A percentile compares a stretch with the other conserved stretches of the same genome.
Conservation (phyloP, 768 basidiomycete genomes). For the Phanerochaete sordida region DNA sequence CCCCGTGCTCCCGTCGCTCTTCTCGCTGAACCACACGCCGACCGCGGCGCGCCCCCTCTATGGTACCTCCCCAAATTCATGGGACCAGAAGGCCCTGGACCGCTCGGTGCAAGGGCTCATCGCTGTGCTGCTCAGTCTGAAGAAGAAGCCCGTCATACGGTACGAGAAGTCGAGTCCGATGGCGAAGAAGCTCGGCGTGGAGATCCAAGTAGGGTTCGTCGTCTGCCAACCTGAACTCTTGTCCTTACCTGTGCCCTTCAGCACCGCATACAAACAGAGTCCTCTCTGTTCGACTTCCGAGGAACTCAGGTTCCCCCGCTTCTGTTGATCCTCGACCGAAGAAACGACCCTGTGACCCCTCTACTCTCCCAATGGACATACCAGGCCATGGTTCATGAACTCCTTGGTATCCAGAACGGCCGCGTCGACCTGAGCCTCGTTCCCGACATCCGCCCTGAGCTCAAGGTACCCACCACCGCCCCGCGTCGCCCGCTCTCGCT, state of each 20-base stretch:
- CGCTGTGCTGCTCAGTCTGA: conserved; percentile 87
- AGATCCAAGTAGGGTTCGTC: conserved; percentile 64
- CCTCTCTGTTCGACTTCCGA: conserved; percentile 88
- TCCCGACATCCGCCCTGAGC: conserved; percentile 82
- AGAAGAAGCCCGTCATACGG: conserved; percentile 92
- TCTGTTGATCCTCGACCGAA: conserved; percentile 87
- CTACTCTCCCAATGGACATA: conserved; percentile 98
- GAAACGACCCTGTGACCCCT: conserved; percentile 97
- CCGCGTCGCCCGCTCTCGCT: no score
- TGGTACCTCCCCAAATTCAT: conserved; percentile 66
- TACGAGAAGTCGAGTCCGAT: conserved; percentile 92
- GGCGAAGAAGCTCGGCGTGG: conserved; percentile 85
- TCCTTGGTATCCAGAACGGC: conserved; percentile 91
- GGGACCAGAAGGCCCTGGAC: conserved; percentile 72
- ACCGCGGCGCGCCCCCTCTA: conserved; percentile 61
- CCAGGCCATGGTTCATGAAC: conserved; percentile 98
- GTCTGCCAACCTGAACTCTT: background rate
- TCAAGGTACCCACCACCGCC: no score
- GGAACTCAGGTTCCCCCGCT: conserved; percentile 85
- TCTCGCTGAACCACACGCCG: conserved; percentile 81
- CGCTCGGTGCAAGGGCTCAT: conserved; percentile 77
- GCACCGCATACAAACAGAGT: conserved; percentile 79
- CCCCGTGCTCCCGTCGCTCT: conserved; percentile 80
- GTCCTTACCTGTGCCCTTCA: conserved; percentile 26
- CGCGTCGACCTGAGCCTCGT: conserved; percentile 82